Base-by-base conservation (phyloP, 192 early-diverging fungal genomes). In the Entophlyctis luteolus region DNA sequence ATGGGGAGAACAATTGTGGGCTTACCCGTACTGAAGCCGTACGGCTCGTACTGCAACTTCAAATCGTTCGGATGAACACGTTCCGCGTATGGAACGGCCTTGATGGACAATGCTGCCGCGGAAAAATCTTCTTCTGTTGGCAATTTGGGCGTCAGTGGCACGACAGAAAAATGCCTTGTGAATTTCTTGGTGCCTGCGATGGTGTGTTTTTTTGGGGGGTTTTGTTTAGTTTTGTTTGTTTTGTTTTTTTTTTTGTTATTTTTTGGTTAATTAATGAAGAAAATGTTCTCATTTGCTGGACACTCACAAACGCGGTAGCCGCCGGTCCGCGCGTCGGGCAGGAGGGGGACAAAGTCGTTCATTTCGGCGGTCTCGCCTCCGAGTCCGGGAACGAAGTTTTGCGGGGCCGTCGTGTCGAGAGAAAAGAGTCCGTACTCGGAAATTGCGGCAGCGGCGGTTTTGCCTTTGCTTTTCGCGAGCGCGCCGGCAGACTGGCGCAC, bases 321-420 rank as follows among this genome's bases (percentile, higher is more conserved):
- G 1, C 36, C 57, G 46, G 36, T 39, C 36, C 46, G 23, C 14
- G 18, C 57, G 46, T 59, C 60, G 6, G 60, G 46, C 18, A 63
- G 27, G 32, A 63, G 25, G 16, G 45, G 32, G 32, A 63, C n/a
- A 63, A 63, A 63, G 6, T 63, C 60, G 47, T 47, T 48, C 60
- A 63, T 63, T 33, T 63, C 60, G 1, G 29, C 60, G n/a, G 50
- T 18, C 47, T 63, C 60, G 4, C 60, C 46, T 22, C 60, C 60
- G 33, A 49, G n/a, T n/a, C 33, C 60, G n/a, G n/a, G n/a, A n/a
- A n/a, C n/a, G n/a, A n/a, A 20, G 50, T 0, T 10, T n/a, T 28
- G 10, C 50, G 23, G 14, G 50, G 50, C 4, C 14, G 50, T 14
- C 12, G 25, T 12, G 25, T 23, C 12, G 22, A 3, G 25, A 0